Evolutionary conservation across 2,329 filamentous ascomycete genomes (phyloP).

Genomic region (Zymoseptoria tritici): DNA sequence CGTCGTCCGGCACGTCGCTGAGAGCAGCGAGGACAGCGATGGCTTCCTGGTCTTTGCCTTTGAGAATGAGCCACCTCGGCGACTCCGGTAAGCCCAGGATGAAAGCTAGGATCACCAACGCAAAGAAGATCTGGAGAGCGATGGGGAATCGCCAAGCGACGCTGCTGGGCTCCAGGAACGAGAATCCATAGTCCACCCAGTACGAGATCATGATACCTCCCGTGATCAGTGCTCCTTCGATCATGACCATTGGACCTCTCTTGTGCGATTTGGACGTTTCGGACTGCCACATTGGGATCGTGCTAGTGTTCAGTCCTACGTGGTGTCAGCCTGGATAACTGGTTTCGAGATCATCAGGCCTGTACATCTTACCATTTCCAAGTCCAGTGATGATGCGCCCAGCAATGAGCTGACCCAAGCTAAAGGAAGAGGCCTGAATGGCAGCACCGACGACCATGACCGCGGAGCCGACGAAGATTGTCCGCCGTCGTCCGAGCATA

Average conservation of each 20-base stretch:
- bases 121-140: constrained; percentile 47
- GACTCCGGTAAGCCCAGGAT: constrained; percentile 41
- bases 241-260: constrained; percentile 30
- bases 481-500: constrained; percentile 44
- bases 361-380: constrained; percentile 48
- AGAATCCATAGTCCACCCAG: constrained; percentile 45
- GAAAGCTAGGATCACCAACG: constrained; percentile 36
- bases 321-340: constrained; percentile 33
- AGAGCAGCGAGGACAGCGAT: constrained; percentile 25
- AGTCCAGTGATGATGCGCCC: constrained; percentile 46
- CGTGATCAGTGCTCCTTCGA: constrained; percentile 43
- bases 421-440: constrained; percentile 48
- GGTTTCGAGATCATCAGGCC: constrained; percentile 36
- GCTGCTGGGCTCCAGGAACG: constrained; percentile 29
- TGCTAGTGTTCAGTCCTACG: constrained; percentile 42
- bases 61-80: constrained; percentile 35
- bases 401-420: constrained; percentile 40
- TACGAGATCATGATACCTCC: constrained; percentile 30
- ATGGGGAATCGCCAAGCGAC: constrained; percentile 47
- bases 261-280: constrained; percentile 42
- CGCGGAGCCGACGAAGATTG: constrained; percentile 42
- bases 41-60: constrained; percentile 29
- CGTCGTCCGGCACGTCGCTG: constrained; percentile 32
- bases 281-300: constrained; percentile 44
- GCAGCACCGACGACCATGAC: constrained; percentile 51